Conservation (phyloP, 345 rosid genomes). For the Cochlearia excelsa region DNA sequence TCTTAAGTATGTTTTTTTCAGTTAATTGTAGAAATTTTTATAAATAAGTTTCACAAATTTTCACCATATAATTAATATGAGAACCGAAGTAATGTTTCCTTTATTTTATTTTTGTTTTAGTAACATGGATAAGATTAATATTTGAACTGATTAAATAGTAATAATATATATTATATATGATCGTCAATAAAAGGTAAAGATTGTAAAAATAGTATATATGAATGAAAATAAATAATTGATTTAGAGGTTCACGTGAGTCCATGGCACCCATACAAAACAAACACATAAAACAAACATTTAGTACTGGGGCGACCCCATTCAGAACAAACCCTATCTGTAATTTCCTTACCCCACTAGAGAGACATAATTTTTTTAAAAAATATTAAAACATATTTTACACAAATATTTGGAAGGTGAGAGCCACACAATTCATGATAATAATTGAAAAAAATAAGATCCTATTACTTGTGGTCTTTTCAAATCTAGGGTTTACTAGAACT, state of each 20-base stretch:
- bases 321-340: constrained; percentile 37
- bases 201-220: too few relatives aligned
- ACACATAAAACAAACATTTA: too few relatives aligned
- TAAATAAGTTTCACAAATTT: too few relatives aligned
- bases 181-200: too few relatives aligned
- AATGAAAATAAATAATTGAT: not conserved
- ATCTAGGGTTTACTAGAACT: constrained; percentile 35
- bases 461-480: constrained; percentile 34
- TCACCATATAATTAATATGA: too few relatives aligned
- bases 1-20: too few relatives aligned
- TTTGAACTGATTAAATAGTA: too few relatives aligned
- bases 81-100: too few relatives aligned
- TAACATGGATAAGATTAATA: too few relatives aligned
- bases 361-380: not conserved
- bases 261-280: constrained; percentile 32
- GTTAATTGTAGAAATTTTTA: too few relatives aligned
- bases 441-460: constrained; percentile 23
- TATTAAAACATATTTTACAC: constrained; percentile 1
- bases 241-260: constrained; percentile 42
- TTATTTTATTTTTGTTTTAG: too few relatives aligned
- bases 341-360: constrained; percentile 32
- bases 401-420: constrained; percentile 21
- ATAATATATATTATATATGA: not conserved
- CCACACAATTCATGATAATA: constrained; percentile 35
- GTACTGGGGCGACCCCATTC: constrained; percentile 4